These are phyloP conservation scores for Penicillium sp. DNA, from an alignment of 2,329 filamentous ascomycete genomes.

Conservation along the genomic window DNA sequence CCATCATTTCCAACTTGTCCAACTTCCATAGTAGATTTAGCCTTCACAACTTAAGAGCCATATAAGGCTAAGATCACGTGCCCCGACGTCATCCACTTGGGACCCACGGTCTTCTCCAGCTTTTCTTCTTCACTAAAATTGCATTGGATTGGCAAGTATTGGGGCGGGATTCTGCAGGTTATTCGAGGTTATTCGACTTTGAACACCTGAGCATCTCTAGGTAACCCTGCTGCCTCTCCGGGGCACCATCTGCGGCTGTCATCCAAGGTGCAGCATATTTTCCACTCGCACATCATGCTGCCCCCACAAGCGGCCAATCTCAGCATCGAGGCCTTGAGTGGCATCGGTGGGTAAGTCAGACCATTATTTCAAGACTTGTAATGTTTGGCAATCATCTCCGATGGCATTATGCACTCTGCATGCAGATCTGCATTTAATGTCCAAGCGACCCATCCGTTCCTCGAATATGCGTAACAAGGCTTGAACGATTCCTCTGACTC, in stretches of 20 bases:
- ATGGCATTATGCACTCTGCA: not conserved
- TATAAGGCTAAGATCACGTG: constrained; percentile 17
- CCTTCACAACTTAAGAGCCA: not conserved
- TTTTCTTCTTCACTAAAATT: constrained; percentile 17
- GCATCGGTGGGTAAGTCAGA: constrained; percentile 74
- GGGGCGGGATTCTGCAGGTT: not conserved
- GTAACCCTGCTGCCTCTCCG: not conserved
- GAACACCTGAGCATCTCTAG: not conserved
- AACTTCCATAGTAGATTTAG: not conserved
- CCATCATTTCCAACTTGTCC: no score
- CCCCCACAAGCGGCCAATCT: constrained; percentile 57
- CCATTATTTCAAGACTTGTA: not conserved
- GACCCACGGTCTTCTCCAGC: constrained; percentile 16
- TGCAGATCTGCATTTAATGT: not conserved
- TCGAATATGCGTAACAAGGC: not conserved
- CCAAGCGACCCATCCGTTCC: constrained; percentile 1
- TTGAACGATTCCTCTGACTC: constrained; percentile 12
- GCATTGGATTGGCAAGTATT: constrained; percentile 8
- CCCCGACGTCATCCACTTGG: constrained; percentile 25
- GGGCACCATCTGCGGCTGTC: not conserved
- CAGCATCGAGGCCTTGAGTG: constrained; percentile 86
- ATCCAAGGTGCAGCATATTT: not conserved
- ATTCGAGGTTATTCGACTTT: not conserved
- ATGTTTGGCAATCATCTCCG: not conserved
- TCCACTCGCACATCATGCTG: constrained; percentile 31